Evolutionary conservation across 2,329 filamentous ascomycete species (phyloP).

Genomic region (Fusarium lyarnte): DNA sequence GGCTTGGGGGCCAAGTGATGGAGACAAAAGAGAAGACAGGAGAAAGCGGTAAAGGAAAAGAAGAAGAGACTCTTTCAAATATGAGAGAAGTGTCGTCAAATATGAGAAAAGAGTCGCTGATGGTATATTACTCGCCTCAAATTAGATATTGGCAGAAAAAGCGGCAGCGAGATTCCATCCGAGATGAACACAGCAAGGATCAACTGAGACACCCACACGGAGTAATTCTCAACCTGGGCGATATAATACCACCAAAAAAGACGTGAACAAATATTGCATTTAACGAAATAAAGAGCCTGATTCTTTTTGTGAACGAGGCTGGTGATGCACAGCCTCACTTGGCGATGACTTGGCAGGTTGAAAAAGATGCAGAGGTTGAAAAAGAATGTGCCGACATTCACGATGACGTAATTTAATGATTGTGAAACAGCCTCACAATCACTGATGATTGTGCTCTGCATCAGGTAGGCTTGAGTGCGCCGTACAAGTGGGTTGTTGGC

Average conservation of each 20-base stretch:
- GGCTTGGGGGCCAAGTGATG: constrained; percentile 26
- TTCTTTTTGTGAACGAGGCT: background rate
- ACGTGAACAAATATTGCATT: background rate
- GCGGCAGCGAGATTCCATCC: constrained; percentile 24
- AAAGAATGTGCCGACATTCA: background rate
- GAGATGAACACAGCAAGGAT: constrained; percentile 28
- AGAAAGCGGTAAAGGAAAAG: background rate
- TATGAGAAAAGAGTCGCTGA: background rate
- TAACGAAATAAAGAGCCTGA: background rate
- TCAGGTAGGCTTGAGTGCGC: background rate
- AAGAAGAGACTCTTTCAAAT: background rate
- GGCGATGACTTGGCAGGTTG: background rate
- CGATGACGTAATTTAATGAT: background rate
- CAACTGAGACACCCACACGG: constrained; percentile 17
- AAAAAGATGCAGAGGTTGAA: background rate
- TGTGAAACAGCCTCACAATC: background rate
- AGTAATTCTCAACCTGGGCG: background rate
- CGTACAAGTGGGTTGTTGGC: background rate
- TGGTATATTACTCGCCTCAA: background rate
- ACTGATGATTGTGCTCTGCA: background rate
- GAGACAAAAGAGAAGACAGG: background rate
- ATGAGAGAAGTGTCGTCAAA: background rate
- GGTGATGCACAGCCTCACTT: background rate
- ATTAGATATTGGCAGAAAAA: background rate
- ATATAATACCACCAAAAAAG: background rate